Conservation (phyloP, 495 filamentous ascomycete species). For the Daldinia vernicosa region DNA sequence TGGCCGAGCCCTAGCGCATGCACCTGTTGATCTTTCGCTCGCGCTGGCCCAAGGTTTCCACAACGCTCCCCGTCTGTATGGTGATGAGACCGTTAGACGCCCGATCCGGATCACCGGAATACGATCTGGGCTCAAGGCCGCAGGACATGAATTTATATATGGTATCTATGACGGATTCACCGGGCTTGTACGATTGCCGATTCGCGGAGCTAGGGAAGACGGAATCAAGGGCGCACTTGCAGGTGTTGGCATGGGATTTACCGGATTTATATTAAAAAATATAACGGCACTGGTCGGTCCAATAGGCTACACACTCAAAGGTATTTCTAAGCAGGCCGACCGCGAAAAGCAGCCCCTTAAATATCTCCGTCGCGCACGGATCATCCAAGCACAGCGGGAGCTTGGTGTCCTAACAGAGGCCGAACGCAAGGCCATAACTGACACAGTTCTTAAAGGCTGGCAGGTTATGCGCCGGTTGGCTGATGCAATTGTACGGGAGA, state of each 20-base stretch:
- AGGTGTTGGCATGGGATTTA: constrained; percentile 78
- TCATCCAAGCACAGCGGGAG: constrained; percentile 58
- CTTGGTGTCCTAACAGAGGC: constrained; percentile 42
- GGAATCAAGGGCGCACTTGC: constrained; percentile 66
- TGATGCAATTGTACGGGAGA: constrained; percentile 48
- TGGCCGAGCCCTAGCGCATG: constrained; percentile 57
- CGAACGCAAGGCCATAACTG: constrained; percentile 37
- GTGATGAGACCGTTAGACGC: constrained; percentile 59
- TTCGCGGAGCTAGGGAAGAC: constrained; percentile 65
- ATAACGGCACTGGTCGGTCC: constrained; percentile 70
- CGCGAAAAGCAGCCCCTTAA: constrained; percentile 57
- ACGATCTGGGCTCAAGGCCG: constrained; percentile 71
- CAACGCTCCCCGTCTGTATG: constrained; percentile 82
- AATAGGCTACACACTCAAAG: constrained; percentile 72
- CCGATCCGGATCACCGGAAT: constrained; percentile 72
- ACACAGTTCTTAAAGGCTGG: constrained; percentile 54
- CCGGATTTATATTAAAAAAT: constrained; percentile 77
- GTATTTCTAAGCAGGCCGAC: constrained; percentile 64
- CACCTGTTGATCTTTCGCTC: constrained; percentile 73
- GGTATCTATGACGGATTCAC: constrained; percentile 80
- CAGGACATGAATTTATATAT: constrained; percentile 71
- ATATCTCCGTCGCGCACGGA: constrained; percentile 59
- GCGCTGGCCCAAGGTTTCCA: constrained; percentile 84
- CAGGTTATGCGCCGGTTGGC: constrained; percentile 53
- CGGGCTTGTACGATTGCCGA: constrained; percentile 72